Evolutionary conservation across 192 early-diverging fungal species (phyloP), one percentile per base, ranked within the genome.

Genomic region (Backusella circina): DNA sequence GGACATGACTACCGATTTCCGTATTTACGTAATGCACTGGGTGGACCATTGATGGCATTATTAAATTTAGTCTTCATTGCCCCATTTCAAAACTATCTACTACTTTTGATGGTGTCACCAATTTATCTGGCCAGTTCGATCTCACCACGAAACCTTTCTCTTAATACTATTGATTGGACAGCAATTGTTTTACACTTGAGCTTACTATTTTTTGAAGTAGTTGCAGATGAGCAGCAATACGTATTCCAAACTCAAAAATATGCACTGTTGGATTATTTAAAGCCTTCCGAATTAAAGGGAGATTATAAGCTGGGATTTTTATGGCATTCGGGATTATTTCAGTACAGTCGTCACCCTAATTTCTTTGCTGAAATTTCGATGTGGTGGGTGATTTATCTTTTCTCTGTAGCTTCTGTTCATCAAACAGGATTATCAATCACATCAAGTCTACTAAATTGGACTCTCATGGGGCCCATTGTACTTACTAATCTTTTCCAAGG

Each of bases 141-240:
- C 18, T 21, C 41, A 31, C 35, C 31, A 28, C n/a, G 32, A 8
- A 30, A 50, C 18, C 32, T 38, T 51, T 67, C 77, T 8, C 81
- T 90, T 74, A 87, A 80, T 23, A 65, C 70, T 3, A 35, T 80
- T 7, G 93, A 95, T 70, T 72, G 71, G 1, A 21, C 80, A 16
- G 85, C 89, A 13, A 80, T 76, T 0, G 71, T 76, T 3, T 8
- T 82, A 1, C 88, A 90, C 75, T 70, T 86, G 0, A 65, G 76
- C 7, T 72, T 89, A 15, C 78, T 96, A n/a, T 41, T 66, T 0
- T 50, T 80, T 32, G 95, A 98, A 80, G 84, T 84, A 0, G 67
- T 89, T 2, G 94, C 95, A 0, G 96, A 98, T 79, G 37, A 93
- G 32, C 95, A 98, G 72, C 94, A 96, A 77, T 96, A 86, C 81